phyloP scores from a whole-genome alignment of 331 rosid genomes.

The Ulmus americana region DNA sequence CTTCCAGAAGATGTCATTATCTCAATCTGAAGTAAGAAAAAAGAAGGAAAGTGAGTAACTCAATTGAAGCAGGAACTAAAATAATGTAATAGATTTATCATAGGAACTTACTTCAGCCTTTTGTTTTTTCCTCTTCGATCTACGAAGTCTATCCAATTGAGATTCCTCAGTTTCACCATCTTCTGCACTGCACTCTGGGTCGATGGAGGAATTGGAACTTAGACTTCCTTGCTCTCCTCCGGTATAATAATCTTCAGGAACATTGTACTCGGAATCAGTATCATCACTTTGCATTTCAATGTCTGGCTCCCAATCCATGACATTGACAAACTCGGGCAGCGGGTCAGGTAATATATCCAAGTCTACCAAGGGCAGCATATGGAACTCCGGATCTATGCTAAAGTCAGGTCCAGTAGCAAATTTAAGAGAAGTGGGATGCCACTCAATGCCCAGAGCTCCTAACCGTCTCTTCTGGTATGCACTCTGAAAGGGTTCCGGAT shows the following conservation, averaged over 20 bases:
- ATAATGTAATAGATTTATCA: not conserved
- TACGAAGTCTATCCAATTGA: slow-evolving; percentile 51
- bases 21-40: slow-evolving; percentile 59
- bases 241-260: slow-evolving; percentile 61
- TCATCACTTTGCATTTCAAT: slow-evolving; percentile 75
- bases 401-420: slow-evolving; percentile 92
- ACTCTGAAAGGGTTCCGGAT: slow-evolving; percentile 94
- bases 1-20: slow-evolving; percentile 92
- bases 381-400: slow-evolving; percentile 78
- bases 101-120: slow-evolving; percentile 62
- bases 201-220: slow-evolving; percentile 58
- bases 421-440: slow-evolving; percentile 77
- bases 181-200: slow-evolving; percentile 65
- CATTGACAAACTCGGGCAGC: slow-evolving; percentile 73
- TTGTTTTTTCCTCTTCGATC: slow-evolving; percentile 76
- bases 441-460: slow-evolving; percentile 91
- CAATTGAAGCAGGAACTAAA: not conserved
- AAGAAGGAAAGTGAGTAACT: slow-evolving; percentile 17
- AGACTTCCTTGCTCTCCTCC: slow-evolving; percentile 76
- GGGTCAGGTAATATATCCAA: slow-evolving; percentile 71
- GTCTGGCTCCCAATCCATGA: slow-evolving; percentile 93
- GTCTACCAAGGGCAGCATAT: slow-evolving; percentile 85
- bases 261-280: slow-evolving; percentile 84
- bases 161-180: slow-evolving; percentile 64
- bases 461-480: slow-evolving; percentile 78